phyloP scores from a whole-genome alignment of 2,329 filamentous ascomycete genomes.

The Zasmidium citrigriseum region DNA sequence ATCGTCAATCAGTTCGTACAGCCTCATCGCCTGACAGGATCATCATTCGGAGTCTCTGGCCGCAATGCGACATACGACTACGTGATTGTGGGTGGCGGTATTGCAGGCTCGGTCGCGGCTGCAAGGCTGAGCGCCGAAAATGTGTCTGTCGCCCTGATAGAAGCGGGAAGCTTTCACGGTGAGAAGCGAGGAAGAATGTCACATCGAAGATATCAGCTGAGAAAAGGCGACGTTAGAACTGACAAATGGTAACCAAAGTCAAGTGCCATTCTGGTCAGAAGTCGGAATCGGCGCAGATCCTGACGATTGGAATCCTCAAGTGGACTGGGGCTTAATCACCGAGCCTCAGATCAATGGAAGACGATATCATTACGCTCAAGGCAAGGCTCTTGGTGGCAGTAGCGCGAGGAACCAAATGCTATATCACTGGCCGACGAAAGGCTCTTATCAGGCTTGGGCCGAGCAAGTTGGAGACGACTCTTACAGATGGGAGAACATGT shows the following conservation, averaged over 20 bases:
- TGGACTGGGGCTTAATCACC: too few relatives aligned
- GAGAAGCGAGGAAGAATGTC: too few relatives aligned
- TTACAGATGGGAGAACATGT: slow-evolving; percentile 29
- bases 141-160: slow-evolving; percentile 26
- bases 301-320: too few relatives aligned
- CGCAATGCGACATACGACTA: slow-evolving; percentile 2
- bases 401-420: slow-evolving; percentile 22
- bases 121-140: slow-evolving; percentile 8
- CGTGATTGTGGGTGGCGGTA: slow-evolving; percentile 7
- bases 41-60: neutral
- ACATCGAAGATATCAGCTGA: too few relatives aligned
- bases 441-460: slow-evolving; percentile 25
- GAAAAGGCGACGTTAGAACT: too few relatives aligned
- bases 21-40: neutral
- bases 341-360: too few relatives aligned
- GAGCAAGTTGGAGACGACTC: slow-evolving; percentile 35
- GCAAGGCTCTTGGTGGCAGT: slow-evolving; percentile 26
- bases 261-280: too few relatives aligned
- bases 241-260: too few relatives aligned
- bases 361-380: slow-evolving; percentile 18
- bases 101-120: slow-evolving; percentile 23
- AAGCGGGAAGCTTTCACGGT: slow-evolving; percentile 27
- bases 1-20: neutral
- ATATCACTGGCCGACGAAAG: slow-evolving; percentile 30
- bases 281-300: neutral